Conservation (phyloP, 305 asterid genomes). For the Solanum aculeatissimum region DNA sequence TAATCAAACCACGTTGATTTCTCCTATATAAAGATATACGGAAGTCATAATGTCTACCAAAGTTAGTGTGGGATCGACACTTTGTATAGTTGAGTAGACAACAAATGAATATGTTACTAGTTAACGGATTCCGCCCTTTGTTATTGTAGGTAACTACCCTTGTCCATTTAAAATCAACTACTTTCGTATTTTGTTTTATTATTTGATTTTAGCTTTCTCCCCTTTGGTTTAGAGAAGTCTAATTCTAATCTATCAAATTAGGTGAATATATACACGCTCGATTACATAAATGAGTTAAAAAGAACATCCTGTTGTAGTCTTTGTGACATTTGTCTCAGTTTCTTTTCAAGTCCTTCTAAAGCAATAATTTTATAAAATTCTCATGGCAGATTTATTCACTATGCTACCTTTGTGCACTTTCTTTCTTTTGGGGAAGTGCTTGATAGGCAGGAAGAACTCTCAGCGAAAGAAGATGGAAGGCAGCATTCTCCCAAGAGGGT, state of each 20-base stretch:
- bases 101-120: background rate
- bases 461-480: conserved; percentile 91
- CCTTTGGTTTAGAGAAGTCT: background rate
- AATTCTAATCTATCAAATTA: background rate
- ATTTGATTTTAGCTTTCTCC: background rate
- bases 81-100: background rate
- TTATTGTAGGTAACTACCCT: background rate
- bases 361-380: background rate
- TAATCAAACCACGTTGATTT: background rate
- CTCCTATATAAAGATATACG: background rate
- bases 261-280: background rate
- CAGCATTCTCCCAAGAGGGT: conserved; percentile 74
- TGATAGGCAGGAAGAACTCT: conserved; percentile 78
- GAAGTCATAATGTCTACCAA: background rate
- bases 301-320: background rate
- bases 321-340: background rate
- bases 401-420: background rate
- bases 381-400: background rate
- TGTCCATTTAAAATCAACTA: background rate
- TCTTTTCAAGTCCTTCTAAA: background rate
- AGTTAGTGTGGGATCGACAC: background rate
- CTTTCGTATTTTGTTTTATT: background rate
- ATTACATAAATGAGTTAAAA: background rate
- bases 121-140: background rate
- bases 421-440: background rate